Base-by-base conservation (phyloP, 768 basidiomycete species). In the Psilocybe tampanensis region DNA sequence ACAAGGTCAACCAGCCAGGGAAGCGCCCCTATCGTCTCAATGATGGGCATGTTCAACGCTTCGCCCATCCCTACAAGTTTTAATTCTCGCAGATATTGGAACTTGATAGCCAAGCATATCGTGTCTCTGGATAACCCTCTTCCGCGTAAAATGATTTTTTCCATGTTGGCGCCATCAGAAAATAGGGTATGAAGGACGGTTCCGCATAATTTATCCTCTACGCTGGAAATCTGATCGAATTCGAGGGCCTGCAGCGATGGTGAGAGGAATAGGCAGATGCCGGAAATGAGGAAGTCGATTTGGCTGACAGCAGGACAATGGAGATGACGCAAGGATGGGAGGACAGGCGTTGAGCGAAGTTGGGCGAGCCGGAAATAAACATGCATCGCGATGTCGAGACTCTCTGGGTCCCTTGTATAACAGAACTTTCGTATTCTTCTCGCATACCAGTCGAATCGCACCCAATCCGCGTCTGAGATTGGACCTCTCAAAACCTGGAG, bases 341-440 rank as follows among this genome's bases (percentile, higher is more conserved):
- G 56, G 0, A 73, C 43, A 0, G 72, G 69, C n/a, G 58, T 42
- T 19, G 58, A 53, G 17, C 68, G 68, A 1, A 72, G 58, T 43
- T 72, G 70, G 2, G 71, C 70, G 7, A 73, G 64, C 15, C 70
- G 63, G 53, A 72, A 72, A 60, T 73, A 73, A 24, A 72, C 71
- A 43, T 73, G 70, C 70, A 71, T 71, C 17, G 70, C 72, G 21
- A 73, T 70, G 50, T 71, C 70, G 22, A 70, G 60, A 13, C 60
- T 54, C 18, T 65, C 67, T 8, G 70, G 69, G 41, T 72, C 70
- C 36, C 70, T 58, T 5, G 64, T 67, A 48, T 71, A 71, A 24
- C 59, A 66, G 50, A 72, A 71, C 52, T 54, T 65, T 51, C 69
- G 68, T 8, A 73, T 63, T 43, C 69, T 55, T 19, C 63, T 55